phyloP scores from a whole-genome alignment of 768 basidiomycete genomes.

The Russula sp. region DNA sequence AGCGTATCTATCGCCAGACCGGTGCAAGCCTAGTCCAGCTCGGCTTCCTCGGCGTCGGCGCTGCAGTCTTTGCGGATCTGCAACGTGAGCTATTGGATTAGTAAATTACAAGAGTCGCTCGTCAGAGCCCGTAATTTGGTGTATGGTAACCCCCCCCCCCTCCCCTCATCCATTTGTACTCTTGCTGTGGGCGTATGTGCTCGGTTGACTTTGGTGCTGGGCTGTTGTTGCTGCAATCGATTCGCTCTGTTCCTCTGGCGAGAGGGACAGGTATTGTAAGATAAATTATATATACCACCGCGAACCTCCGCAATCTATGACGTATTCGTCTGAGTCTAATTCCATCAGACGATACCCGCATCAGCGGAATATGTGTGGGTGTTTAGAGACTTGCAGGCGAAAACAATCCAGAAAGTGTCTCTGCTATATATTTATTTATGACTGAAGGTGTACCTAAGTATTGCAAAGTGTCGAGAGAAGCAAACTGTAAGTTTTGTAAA shows the following conservation, averaged over 20 bases:
- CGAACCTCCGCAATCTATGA: background rate
- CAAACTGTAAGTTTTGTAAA: conserved; percentile 4
- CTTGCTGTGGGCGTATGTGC: conserved; percentile 9
- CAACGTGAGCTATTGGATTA: conserved; percentile 64
- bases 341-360: background rate
- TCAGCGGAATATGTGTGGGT: background rate
- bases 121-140: background rate
- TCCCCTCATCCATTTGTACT: conserved; percentile 24
- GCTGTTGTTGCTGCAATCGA: background rate
- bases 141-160: conserved; percentile 24
- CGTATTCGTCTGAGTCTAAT: conserved; percentile 5
- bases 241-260: conserved; percentile 8
- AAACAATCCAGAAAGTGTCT: background rate
- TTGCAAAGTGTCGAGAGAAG: conserved; percentile 3
- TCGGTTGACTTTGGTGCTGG: conserved; percentile 1
- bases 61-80: conserved; percentile 81
- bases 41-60: conserved; percentile 66
- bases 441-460: conserved; percentile 12
- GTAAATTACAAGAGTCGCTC: background rate
- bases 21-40: conserved; percentile 66
- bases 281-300: conserved; percentile 1
- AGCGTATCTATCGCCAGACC: conserved; percentile 75
- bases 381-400: no score
- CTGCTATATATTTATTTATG: conserved; percentile 4
- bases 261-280: conserved; percentile 1